Conservation (phyloP, 768 basidiomycete species). For the Sporobolomyces roseus region DNA sequence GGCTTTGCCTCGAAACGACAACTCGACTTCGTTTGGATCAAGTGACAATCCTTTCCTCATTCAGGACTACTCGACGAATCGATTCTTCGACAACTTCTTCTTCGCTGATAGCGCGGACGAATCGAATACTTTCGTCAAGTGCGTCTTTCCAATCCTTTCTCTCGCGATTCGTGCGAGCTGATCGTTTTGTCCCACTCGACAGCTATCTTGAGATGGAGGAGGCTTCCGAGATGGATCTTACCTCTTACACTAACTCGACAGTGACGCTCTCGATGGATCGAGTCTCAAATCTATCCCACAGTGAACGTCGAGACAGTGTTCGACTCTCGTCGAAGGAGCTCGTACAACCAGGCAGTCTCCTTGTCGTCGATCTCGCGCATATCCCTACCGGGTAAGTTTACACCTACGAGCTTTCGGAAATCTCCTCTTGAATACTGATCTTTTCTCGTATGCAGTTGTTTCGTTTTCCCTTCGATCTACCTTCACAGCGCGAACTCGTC, state of each 20-base stretch:
- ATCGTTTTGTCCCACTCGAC: neutral
- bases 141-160: neutral
- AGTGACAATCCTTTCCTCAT: neutral
- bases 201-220: constrained; percentile 14
- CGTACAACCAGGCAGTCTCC: neutral
- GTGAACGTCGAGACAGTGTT: constrained; percentile 7
- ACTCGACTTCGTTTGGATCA: neutral
- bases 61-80: constrained; percentile 1
- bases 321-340: constrained; percentile 12
- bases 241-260: neutral
- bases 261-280: constrained; percentile 16
- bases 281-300: neutral
- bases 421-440: too few species aligned
- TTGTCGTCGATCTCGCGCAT: constrained; percentile 5
- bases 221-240: neutral
- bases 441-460: neutral
- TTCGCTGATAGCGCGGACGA: constrained; percentile 8
- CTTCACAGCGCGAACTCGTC: constrained; percentile 8
- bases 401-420: neutral
- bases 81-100: constrained; percentile 9
- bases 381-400: constrained; percentile 5
- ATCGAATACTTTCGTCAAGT: constrained; percentile 17
- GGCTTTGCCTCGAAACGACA: neutral
- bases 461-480: constrained; percentile 11
- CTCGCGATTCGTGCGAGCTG: neutral